These are phyloP conservation scores for Penstemon davidsonii DNA, from an alignment of 257 asterid genomes.

Conservation along the genomic window DNA sequence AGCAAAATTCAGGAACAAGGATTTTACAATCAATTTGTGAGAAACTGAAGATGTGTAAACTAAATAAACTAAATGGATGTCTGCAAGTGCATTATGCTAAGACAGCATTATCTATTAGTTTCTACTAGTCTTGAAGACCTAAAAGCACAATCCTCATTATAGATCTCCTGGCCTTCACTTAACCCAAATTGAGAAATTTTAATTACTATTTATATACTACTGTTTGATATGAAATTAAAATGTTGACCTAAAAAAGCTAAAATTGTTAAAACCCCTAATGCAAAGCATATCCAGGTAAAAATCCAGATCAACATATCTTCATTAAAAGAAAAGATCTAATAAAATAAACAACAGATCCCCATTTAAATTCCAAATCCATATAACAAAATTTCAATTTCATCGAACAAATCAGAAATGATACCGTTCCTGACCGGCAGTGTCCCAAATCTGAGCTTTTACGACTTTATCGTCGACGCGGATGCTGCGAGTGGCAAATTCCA, in stretches of 20 bases:
- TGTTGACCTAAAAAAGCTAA: neutral
- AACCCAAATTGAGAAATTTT: no score
- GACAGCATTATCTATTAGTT: neutral
- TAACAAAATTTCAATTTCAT: neutral
- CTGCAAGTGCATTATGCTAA: neutral
- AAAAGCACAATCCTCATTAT: neutral
- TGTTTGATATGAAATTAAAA: neutral
- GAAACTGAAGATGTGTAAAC: neutral
- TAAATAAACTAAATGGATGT: neutral
- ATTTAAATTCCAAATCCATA: conserved; percentile 30
- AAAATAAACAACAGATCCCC: neutral
- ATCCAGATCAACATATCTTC: neutral
- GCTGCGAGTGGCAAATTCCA: conserved; percentile 61
- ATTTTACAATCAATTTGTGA: neutral
- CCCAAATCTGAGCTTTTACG: conserved; percentile 72
- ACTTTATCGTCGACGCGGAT: conserved; percentile 56
- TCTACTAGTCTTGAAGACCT: neutral
- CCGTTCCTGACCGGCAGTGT: conserved; percentile 68
- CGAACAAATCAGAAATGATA: neutral
- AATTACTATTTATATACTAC: no score
- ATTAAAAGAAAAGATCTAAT: conserved; percentile 27
- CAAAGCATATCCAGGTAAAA: neutral
- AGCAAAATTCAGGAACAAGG: neutral
- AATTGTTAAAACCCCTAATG: neutral
- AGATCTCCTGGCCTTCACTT: neutral